Evolutionary conservation across 768 basidiomycete species (phyloP).

Genomic region (Krasilnikovozyma curviuscula): DNA sequence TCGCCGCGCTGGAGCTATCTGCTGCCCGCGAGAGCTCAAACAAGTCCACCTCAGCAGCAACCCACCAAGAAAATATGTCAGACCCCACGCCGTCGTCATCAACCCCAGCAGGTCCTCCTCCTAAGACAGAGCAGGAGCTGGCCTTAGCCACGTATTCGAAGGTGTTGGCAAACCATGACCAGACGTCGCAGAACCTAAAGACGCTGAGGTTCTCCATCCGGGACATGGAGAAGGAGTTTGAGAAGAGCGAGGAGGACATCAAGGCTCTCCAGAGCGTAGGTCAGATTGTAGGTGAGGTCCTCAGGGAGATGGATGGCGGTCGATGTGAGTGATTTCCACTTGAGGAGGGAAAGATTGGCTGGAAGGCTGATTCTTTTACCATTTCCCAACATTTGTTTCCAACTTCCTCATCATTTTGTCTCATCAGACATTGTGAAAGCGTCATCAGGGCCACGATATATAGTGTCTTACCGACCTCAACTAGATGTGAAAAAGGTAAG

Average conservation of each 20-base stretch:
- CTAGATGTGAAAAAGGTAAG: conserved; percentile 47
- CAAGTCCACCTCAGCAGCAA: too few species aligned
- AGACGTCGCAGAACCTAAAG: background rate
- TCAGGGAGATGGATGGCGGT: conserved; percentile 96
- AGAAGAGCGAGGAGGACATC: conserved; percentile 95
- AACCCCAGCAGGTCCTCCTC: too few species aligned
- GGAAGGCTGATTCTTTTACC: background rate
- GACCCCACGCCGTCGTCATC: too few species aligned
- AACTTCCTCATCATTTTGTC: background rate
- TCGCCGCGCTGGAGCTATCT: too few species aligned
- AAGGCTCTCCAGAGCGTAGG: conserved; percentile 97
- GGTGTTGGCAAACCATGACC: background rate
- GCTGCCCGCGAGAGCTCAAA: too few species aligned
- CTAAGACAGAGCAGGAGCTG: too few species aligned
- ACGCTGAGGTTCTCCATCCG: conserved; percentile 80
- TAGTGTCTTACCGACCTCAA: conserved; percentile 87
- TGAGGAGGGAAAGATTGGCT: background rate
- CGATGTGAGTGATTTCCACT: conserved; percentile 45
- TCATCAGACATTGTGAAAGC: conserved; percentile 83
- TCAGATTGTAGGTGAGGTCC: conserved; percentile 95
- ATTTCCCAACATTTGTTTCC: background rate
- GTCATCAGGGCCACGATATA: conserved; percentile 92
- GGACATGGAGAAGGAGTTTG: conserved; percentile 69
- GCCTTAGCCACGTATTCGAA: too few species aligned
- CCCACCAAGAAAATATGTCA: too few species aligned